Conservation (phyloP, 2,329 filamentous ascomycete genomes). For the Magnaporthiopsis incrustans region DNA sequence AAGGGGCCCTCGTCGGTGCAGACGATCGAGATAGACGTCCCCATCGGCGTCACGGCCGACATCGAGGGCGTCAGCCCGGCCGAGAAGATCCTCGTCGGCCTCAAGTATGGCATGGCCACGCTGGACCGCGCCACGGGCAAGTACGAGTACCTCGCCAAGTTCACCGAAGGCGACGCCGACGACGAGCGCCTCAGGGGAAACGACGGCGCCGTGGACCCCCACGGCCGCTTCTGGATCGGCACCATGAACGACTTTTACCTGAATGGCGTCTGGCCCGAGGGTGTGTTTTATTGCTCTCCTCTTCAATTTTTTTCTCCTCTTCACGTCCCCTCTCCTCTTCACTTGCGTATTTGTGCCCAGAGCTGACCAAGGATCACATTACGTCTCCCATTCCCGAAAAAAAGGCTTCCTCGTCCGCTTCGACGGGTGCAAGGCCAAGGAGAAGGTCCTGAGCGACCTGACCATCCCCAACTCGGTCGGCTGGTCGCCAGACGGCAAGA, state of each 20-base stretch:
- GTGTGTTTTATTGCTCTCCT: constrained; percentile 27
- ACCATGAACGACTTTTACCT: constrained; percentile 69
- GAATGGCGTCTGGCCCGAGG: constrained; percentile 52
- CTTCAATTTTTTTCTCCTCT: no score
- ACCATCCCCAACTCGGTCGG: constrained; percentile 80
- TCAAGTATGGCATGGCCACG: constrained; percentile 76
- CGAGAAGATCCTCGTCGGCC: constrained; percentile 65
- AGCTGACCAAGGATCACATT: neutral
- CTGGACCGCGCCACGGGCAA: constrained; percentile 54
- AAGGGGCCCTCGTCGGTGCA: constrained; percentile 55
- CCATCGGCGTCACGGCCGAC: constrained; percentile 65
- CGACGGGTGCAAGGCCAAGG: constrained; percentile 50
- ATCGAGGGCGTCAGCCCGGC: constrained; percentile 56
- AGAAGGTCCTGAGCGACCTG: constrained; percentile 53
- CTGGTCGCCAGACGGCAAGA: constrained; percentile 66
- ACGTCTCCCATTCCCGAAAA: no score
- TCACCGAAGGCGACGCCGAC: constrained; percentile 25
- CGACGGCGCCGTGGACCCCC: constrained; percentile 73
- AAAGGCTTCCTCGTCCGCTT: constrained; percentile 68
- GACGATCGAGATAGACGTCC: constrained; percentile 48
- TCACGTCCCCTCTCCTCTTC: constrained; percentile 6
- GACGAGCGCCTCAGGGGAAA: constrained; percentile 60
- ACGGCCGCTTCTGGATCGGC: constrained; percentile 78
- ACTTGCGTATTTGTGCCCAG: neutral
- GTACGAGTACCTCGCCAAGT: constrained; percentile 46